A percentile compares a stretch with the other conserved stretches of the same genome.
phyloP scores from a whole-genome alignment of 495 filamentous ascomycete species.

The Trichoderma orchidacearum region DNA sequence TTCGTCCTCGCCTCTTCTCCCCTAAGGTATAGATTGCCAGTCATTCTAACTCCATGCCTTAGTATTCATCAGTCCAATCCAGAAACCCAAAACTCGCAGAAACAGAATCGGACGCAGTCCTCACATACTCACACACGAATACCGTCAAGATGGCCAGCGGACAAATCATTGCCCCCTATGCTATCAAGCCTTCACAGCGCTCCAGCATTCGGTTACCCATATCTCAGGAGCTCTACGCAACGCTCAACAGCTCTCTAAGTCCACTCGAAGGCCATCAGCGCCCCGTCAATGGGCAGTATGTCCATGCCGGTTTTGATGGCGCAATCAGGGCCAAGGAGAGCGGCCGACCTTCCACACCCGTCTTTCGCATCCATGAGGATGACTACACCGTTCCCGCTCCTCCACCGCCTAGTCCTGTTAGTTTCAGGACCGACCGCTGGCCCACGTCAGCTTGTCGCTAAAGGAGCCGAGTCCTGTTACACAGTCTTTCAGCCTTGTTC shows the following conservation, averaged over 20 bases:
- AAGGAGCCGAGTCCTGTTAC: neutral
- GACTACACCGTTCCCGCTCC: slow-evolving; percentile 37
- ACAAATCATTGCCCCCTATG: slow-evolving; percentile 29
- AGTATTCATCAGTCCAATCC: too few relatives aligned
- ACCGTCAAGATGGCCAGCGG: slow-evolving; percentile 27
- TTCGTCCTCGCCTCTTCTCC: too few relatives aligned
- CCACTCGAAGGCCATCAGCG: neutral
- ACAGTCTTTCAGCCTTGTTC: neutral
- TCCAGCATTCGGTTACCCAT: slow-evolving; percentile 16
- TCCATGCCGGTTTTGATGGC: neutral
- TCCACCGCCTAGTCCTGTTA: slow-evolving; percentile 34
- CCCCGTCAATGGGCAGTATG: too few relatives aligned
- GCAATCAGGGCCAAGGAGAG: slow-evolving; percentile 22
- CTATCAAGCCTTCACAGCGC: slow-evolving; percentile 25
- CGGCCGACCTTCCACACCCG: slow-evolving; percentile 20
- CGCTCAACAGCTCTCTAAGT: slow-evolving; percentile 20
- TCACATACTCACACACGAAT: neutral
- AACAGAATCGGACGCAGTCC: too few relatives aligned
- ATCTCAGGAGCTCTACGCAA: slow-evolving; percentile 32
- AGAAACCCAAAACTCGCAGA: too few relatives aligned
- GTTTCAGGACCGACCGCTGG: slow-evolving; percentile 32
- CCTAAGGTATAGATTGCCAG: too few relatives aligned
- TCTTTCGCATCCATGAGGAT: slow-evolving; percentile 30
- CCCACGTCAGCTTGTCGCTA: slow-evolving; percentile 8
- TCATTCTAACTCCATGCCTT: too few relatives aligned